Evolutionary conservation across 768 basidiomycete genomes (phyloP).

Genomic region (Podaxis rugospora): DNA sequence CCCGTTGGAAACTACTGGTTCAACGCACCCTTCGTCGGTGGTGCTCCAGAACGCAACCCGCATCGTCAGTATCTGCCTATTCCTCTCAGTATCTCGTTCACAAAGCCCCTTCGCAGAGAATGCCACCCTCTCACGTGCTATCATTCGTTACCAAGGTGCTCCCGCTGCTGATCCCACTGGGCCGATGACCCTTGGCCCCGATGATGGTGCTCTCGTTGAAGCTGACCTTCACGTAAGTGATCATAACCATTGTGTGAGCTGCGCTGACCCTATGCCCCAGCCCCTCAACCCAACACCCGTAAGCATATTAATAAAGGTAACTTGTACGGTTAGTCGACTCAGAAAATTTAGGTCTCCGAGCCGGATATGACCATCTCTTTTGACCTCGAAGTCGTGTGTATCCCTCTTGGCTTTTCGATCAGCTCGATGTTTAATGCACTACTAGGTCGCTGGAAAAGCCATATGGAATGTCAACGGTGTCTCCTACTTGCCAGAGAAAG

Average conservation of each 20-base stretch:
- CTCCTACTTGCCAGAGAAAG: slow-evolving; percentile 19
- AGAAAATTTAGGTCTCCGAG: not conserved
- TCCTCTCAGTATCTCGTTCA: not conserved
- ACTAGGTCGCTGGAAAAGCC: slow-evolving; percentile 14
- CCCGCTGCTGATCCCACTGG: slow-evolving; percentile 28
- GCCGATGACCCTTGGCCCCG: slow-evolving; percentile 12
- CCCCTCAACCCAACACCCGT: slow-evolving; percentile 20
- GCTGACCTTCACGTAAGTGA: slow-evolving; percentile 23
- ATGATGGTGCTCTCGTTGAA: slow-evolving; percentile 27
- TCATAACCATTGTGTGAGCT: not conserved
- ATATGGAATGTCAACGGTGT: slow-evolving; percentile 29
- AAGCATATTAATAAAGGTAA: not conserved
- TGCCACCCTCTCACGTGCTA: slow-evolving; percentile 22
- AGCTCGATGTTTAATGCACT: not conserved
- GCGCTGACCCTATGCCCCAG: not conserved
- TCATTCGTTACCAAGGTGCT: slow-evolving; percentile 37
- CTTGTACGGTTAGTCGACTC: not conserved
- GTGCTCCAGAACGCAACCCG: slow-evolving; percentile 24
- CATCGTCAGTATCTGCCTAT: slow-evolving; percentile 19
- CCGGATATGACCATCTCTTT: slow-evolving; percentile 22
- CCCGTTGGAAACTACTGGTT: slow-evolving; percentile 45
- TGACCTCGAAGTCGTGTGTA: slow-evolving; percentile 23
- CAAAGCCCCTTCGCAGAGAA: not conserved
- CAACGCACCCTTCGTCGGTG: slow-evolving; percentile 29
- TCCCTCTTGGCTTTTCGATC: slow-evolving; percentile 9